Base-by-base conservation (phyloP, 352 stramenopile genomes). In the Thraustochytrium striatum region DNA sequence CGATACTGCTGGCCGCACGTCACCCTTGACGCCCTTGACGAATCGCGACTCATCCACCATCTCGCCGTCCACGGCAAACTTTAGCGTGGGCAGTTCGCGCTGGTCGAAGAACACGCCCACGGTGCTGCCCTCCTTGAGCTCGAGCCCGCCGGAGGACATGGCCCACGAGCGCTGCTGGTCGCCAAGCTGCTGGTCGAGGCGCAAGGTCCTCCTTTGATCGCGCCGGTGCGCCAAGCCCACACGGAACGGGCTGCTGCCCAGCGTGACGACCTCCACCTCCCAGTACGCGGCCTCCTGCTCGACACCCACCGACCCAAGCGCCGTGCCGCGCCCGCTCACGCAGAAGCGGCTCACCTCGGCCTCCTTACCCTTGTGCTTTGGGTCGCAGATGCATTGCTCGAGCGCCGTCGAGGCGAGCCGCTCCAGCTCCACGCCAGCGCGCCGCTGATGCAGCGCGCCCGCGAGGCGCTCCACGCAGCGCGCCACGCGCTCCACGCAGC, bases 261-360 rank as follows among this genome's bases (percentile, higher is more conserved):
- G 59, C 13, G 13, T 70, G 33, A 70, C 59, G 1, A 70, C 59
- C 41, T 70, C 59, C 9, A 70, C 8, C 41, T 70, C 59, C 59
- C 59, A 70, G 59, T 70, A 70, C 16, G 59, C 59, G 2, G 59
- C 21, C n/a, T 70, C 59, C 30, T 70, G 59, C 9, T 70, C 59
- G 7, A 52, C 59, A 28, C 53, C 59, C 21, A 70, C 59, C 16
- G 21, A 53, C 35, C 13, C 13, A 38, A 70, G 59, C 59, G 59
- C 59, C 9, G 59, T n/a, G 25, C 59, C 59, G 8, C 53, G 9
- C 9, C 59, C 59, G 11, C 35, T 53, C 1, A 21, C 59, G 38
- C 59, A 70, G 59, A 53, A 70, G n/a, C 59, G 44, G 7, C 35
- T 53, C 0, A 52, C 30, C 35, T 70, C 59, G 7, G 53, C 59